Conservation (phyloP, 2,329 filamentous ascomycete genomes). For the Hypoxylon sp. region DNA sequence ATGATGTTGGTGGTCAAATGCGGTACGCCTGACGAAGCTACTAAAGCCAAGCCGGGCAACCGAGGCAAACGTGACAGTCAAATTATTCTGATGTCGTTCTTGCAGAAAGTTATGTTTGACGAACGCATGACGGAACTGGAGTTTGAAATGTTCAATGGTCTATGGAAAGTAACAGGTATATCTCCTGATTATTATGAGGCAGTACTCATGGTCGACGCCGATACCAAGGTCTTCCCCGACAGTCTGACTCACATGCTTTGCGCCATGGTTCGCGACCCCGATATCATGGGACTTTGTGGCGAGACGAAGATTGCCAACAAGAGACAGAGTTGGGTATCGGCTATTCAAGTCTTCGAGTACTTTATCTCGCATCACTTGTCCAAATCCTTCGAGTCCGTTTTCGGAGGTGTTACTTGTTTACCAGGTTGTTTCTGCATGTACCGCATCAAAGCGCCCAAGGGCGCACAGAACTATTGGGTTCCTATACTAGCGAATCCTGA, state of each 20-base stretch:
- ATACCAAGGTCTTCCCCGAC: conserved; percentile 99
- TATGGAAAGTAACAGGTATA: conserved; percentile 99
- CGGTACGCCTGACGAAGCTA: conserved; percentile 88
- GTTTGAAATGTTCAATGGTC: conserved; percentile 99
- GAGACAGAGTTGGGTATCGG: conserved; percentile 91
- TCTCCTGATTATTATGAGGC: conserved; percentile 98
- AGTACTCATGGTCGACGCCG: conserved; percentile 98
- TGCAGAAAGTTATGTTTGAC: conserved; percentile 99
- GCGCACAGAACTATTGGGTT: conserved; percentile 99
- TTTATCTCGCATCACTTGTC: conserved; percentile 98
- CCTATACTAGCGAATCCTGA: conserved; percentile 98
- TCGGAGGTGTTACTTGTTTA: conserved; percentile 98
- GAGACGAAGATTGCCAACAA: conserved; percentile 99
- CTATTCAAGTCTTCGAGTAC: conserved; percentile 99
- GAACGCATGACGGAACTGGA: conserved; percentile 99
- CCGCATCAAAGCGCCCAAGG: conserved; percentile 98
- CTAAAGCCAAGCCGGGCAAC: conserved; percentile 91
- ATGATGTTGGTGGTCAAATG: conserved; percentile 98
- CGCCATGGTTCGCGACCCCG: conserved; percentile 98
- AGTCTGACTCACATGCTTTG: conserved; percentile 98
- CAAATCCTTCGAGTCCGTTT: conserved; percentile 98
- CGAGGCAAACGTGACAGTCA: conserved; percentile 99
- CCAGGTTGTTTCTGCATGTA: conserved; percentile 99
- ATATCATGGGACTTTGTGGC: conserved; percentile 98
- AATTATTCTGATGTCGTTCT: conserved; percentile 98